Base-by-base conservation (phyloP, 2,329 filamentous ascomycete species). In the Ophiocordyceps polyrhachis-furcata region DNA sequence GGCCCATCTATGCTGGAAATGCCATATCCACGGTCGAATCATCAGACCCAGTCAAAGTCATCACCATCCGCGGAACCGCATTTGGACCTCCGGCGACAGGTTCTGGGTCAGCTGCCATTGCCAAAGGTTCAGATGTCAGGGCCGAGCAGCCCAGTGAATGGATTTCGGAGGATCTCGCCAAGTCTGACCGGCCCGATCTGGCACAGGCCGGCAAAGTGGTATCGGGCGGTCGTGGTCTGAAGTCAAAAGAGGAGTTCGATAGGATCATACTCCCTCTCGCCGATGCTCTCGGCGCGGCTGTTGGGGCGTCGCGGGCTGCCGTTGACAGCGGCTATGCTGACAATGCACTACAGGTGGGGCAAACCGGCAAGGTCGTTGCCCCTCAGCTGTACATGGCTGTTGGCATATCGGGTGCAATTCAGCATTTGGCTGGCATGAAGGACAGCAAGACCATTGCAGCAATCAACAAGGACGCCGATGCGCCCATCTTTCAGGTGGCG, bases 391-490 rank as follows among this genome's bases (percentile, higher is more conserved):
- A 98, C 61, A 73, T 98, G 53, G 93, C 87, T 45, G 88, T 89
- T 13, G 91, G 91, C 58, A 96, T 98, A 55, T 94, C 86, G 9
- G 91, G 91, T 45, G 91, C 91, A 20, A 98, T 98, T 54, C 91
- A 98, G 67, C 91, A 98, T 70, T 65, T 98, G 65, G 91, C 91
- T 29, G 91, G 91, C 59, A 98, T 98, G 91, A 98, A 98, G 74
- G 91, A 98, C 60, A 95, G 87, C 70, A 98, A 98, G 70, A 91
- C 98, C 47, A 98, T 98, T 67, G 91, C 89, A 20, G 86, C 86
- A 14, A 96, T 98, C 59, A 98, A 98, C 73, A 98, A 98, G 70
- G 91, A 98, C 58, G 70, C 79, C 5, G 91, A 98, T 63, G 91
- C 91, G 46, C 91, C 91, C 28, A 98, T 98, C 55, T 98, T 98